Base-by-base conservation (phyloP, 352 stramenopile genomes). In the Phytophthora hibernalis region DNA sequence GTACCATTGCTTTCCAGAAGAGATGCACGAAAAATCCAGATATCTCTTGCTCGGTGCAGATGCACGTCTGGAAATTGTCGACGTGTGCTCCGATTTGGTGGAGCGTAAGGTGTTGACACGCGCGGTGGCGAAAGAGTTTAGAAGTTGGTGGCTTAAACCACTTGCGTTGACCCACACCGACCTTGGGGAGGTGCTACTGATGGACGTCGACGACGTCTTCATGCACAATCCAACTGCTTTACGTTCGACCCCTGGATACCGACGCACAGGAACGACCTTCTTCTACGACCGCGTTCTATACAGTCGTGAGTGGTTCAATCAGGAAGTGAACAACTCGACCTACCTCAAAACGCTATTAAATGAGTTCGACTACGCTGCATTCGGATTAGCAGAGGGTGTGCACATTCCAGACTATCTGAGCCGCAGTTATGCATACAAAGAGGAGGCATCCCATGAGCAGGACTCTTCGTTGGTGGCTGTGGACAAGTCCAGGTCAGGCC, bases 391-490 rank as follows among this genome's bases (percentile, higher is more conserved):
- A 8, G 31, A 37, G 31, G 31, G 31, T 10, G 31, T 13, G 8
- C 31, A 13, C 1, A 37, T 5, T 37, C 18, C 6, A 55, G 62
- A 9, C 50, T 54, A 5, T 63, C 30, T 31, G 61, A 35, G 77
- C 68, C 1, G 61, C 54, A 22, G 31, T 37, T 37, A 37, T 37
- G 31, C 31, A 15, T 37, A 37, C 31, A 37, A 37, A 37, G 9
- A 13, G 31, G 31, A 37, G 31, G 31, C 31, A 15, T 37, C 31
- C 4, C 76, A 85, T 43, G 76, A 85, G 31, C 69, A 71, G 59
- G 79, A 87, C 52, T 87, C 80, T 31, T 87, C 76, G 30, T 68
- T 89, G 35, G 59, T 89, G 11, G 40, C 74, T 1, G 47, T 83
- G 16, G 55, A 81, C 53, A 85, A 85, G 50, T 31, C 51, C 0